Percentiles rank a stretch among this genome's conserved stretches.
phyloP scores from a whole-genome alignment of 2,329 filamentous ascomycete species.

The Coniochaeta sp. region DNA sequence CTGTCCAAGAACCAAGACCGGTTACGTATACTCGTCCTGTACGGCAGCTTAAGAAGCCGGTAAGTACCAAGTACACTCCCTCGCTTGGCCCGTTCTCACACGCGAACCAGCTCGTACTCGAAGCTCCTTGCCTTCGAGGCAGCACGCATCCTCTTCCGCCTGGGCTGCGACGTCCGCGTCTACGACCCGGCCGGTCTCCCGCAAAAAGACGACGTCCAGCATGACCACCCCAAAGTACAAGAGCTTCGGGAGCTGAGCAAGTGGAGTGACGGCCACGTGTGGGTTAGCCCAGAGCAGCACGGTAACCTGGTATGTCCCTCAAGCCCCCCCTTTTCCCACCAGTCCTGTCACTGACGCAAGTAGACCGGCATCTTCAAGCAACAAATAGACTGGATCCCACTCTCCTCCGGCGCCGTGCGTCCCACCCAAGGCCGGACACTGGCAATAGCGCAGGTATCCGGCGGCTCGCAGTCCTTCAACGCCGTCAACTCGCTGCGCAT shows the following conservation, averaged over 20 bases:
- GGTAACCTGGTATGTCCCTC: constrained; percentile 44
- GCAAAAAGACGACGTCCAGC: constrained; percentile 55
- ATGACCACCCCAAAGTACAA: constrained; percentile 52
- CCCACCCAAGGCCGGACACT: constrained; percentile 61
- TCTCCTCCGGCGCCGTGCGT: constrained; percentile 53
- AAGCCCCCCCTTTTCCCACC: neutral
- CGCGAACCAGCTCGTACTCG: constrained; percentile 48
- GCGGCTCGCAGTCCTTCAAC: constrained; percentile 62
- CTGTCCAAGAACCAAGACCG: constrained; percentile 24
- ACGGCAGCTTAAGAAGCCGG: constrained; percentile 48
- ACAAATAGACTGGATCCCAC: constrained; percentile 64
- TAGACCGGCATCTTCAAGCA: constrained; percentile 62
- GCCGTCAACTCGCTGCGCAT: constrained; percentile 59
- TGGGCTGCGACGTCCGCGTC: constrained; percentile 60
- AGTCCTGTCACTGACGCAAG: neutral
- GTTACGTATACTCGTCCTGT: constrained; percentile 52
- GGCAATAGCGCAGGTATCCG: constrained; percentile 54
- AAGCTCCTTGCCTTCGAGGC: constrained; percentile 53
- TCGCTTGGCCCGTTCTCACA: neutral
- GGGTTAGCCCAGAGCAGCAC: constrained; percentile 61
- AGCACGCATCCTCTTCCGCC: constrained; percentile 51
- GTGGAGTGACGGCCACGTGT: constrained; percentile 62
- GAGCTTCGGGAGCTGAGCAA: constrained; percentile 52
- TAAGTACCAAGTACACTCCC: constrained; percentile 12
- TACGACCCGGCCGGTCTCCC: constrained; percentile 53